These are phyloP conservation scores for Termitomyces sp. DNA, from an alignment of 768 basidiomycete genomes.

Conservation along the genomic window DNA sequence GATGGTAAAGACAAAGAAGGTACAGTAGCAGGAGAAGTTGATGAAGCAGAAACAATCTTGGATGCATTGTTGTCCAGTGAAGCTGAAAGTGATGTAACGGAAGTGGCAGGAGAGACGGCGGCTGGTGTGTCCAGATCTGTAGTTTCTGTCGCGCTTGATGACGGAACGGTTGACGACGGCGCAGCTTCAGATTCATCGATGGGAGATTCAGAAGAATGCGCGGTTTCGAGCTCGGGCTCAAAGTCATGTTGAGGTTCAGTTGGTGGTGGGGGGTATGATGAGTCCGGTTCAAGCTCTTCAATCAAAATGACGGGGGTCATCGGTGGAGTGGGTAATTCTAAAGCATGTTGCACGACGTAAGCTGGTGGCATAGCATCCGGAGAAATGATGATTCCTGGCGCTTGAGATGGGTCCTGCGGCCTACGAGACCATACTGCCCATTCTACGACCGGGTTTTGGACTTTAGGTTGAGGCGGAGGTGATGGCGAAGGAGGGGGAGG, in stretches of 20 bases:
- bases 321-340: conserved; percentile 50
- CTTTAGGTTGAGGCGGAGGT: conserved; percentile 1
- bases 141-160: conserved; percentile 47
- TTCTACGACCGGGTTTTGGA: conserved; percentile 17
- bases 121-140: conserved; percentile 49
- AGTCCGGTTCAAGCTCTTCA: conserved; percentile 9
- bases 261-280: background rate
- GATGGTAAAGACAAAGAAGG: conserved; percentile 1
- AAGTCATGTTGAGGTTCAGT: background rate
- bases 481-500: background rate
- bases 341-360: conserved; percentile 52
- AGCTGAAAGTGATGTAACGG: conserved; percentile 36
- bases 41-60: background rate
- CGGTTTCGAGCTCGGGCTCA: background rate
- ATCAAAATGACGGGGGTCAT: conserved; percentile 28
- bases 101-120: conserved; percentile 56
- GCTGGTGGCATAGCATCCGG: conserved; percentile 58
- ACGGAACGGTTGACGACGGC: conserved; percentile 34
- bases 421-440: conserved; percentile 77
- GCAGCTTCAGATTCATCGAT: background rate
- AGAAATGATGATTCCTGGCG: conserved; percentile 73
- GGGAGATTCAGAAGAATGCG: background rate
- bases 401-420: conserved; percentile 57
- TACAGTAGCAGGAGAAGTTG: conserved; percentile 1
- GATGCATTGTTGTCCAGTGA: conserved; percentile 35